phyloP scores from a whole-genome alignment of 202 grass and related monocot genomes.

The Zoysia matrella region DNA sequence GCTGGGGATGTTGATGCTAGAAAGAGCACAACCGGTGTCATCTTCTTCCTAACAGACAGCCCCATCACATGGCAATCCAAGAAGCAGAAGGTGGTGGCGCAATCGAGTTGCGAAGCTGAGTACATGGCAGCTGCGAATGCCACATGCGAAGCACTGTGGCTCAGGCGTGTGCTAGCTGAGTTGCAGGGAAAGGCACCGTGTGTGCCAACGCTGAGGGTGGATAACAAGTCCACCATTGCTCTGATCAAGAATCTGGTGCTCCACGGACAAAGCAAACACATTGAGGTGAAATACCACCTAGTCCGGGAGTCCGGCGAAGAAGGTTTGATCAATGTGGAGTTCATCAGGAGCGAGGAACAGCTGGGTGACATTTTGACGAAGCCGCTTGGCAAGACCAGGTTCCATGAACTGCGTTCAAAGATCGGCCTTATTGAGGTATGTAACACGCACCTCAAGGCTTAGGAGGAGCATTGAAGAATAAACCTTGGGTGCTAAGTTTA shows the following conservation, averaged over 20 bases:
- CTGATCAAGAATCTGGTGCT: neutral
- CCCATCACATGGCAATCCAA: neutral
- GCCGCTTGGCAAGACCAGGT: too few species aligned
- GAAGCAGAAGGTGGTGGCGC: neutral
- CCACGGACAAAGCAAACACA: neutral
- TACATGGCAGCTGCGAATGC: neutral
- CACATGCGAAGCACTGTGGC: neutral
- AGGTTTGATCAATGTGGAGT: too few species aligned
- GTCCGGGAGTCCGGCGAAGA: neutral
- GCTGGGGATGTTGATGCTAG: neutral
- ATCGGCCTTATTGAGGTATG: too few species aligned
- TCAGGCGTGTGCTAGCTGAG: neutral
- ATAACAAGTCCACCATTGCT: neutral
- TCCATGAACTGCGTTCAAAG: too few species aligned
- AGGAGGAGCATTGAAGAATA: too few species aligned
- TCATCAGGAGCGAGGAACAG: too few species aligned
- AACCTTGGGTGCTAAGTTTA: too few species aligned
- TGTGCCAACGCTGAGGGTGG: neutral
- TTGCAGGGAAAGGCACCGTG: neutral
- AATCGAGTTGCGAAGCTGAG: neutral
- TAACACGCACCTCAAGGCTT: too few species aligned
- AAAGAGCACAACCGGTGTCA: neutral
- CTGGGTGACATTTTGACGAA: too few species aligned
- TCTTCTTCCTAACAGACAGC: neutral
- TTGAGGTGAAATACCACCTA: neutral